phyloP scores from a whole-genome alignment of 2,329 filamentous ascomycete genomes.

The Aspergillus thermomutatus region DNA sequence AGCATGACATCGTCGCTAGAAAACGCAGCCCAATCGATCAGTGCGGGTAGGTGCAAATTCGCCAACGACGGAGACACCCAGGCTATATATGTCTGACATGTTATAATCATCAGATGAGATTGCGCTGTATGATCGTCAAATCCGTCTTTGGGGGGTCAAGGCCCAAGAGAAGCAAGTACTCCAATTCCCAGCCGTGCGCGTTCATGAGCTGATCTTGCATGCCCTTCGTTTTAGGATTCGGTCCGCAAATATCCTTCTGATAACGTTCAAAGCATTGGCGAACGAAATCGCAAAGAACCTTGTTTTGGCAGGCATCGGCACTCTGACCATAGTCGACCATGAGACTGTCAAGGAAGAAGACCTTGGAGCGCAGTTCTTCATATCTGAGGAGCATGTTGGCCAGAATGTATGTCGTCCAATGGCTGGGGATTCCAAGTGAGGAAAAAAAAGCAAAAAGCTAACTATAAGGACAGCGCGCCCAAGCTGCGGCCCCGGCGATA shows the following conservation, averaged over 20 bases:
- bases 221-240: conserved; percentile 61
- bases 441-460: conserved; percentile 12
- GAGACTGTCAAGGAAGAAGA: conserved; percentile 73
- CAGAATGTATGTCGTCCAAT: conserved; percentile 55
- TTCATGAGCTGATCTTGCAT: background rate
- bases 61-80: background rate
- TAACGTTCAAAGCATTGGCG: conserved; percentile 81
- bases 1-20: conserved; percentile 23
- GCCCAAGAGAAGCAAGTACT: conserved; percentile 71
- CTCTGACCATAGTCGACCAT: conserved; percentile 83
- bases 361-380: conserved; percentile 77
- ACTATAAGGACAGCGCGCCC: conserved; percentile 59
- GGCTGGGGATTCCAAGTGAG: conserved; percentile 3
- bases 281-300: conserved; percentile 98
- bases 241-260: conserved; percentile 81
- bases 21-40: conserved; percentile 26
- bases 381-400: conserved; percentile 69
- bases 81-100: conserved; percentile 1
- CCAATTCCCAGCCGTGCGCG: background rate
- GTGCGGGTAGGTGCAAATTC: conserved; percentile 27
- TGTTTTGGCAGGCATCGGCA: conserved; percentile 86
- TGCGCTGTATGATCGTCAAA: conserved; percentile 94
- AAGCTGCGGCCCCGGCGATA: conserved; percentile 73
- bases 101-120: conserved; percentile 69
- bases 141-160: conserved; percentile 93